phyloP scores from a whole-genome alignment of 2,329 filamentous ascomycete genomes.

The Exserohilum rostratum region DNA sequence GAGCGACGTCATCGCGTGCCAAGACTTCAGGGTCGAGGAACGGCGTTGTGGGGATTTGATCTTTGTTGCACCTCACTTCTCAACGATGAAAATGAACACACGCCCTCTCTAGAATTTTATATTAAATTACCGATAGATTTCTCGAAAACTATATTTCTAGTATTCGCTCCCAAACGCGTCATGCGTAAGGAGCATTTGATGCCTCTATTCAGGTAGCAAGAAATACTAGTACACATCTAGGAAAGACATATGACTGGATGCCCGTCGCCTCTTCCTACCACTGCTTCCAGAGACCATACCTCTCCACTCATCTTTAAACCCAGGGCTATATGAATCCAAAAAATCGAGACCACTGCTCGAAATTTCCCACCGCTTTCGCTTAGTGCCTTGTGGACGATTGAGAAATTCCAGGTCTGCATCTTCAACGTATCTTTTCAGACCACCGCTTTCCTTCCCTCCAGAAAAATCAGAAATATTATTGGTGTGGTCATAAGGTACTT shows the following conservation, averaged over 20 bases:
- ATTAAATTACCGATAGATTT: too few relatives aligned
- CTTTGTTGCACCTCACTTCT: background rate
- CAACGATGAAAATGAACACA: background rate
- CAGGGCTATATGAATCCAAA: background rate
- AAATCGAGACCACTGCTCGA: background rate
- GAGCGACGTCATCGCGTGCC: slow-evolving; percentile 21
- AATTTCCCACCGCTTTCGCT: background rate
- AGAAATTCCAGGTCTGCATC: background rate
- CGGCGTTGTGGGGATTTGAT: slow-evolving; percentile 41
- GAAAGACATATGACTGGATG: background rate
- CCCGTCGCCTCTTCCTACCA: background rate
- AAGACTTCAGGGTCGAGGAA: slow-evolving; percentile 37
- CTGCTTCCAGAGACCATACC: background rate
- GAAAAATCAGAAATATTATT: background rate
- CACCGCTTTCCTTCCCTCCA: background rate
- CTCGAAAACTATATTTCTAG: too few relatives aligned
- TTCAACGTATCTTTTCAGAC: background rate
- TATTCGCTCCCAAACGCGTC: too few relatives aligned
- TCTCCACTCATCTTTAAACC: background rate
- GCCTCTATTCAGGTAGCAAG: too few relatives aligned
- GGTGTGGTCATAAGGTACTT: background rate
- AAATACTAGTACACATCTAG: background rate
- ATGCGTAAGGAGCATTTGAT: too few relatives aligned
- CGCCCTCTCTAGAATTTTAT: too few relatives aligned
- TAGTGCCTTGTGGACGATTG: background rate